A percentile compares a stretch with the other conserved stretches of the same genome.
phyloP scores from a whole-genome alignment of 768 basidiomycete genomes.

The Porphyrellus cyaneotinctus region DNA sequence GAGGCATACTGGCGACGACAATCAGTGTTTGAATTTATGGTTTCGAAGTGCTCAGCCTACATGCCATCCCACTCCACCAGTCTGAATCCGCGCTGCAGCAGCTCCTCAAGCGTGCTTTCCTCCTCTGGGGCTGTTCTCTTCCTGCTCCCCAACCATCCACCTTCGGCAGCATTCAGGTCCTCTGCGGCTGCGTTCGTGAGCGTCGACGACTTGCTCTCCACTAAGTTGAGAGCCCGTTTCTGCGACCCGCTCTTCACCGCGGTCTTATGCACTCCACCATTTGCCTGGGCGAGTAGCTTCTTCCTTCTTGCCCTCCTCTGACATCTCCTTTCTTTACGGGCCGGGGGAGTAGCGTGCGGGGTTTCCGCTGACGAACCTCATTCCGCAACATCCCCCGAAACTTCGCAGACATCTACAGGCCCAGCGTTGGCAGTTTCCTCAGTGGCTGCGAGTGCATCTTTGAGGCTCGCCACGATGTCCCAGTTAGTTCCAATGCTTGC shows the following conservation, averaged over 20 bases:
- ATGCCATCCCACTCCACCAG: constrained; percentile 1
- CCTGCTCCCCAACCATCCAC: constrained; percentile 1
- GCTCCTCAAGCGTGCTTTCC: background rate
- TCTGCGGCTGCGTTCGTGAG: background rate
- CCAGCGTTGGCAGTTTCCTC: too few relatives aligned
- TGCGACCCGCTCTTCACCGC: background rate
- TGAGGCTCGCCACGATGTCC: too few relatives aligned
- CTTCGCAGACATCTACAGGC: too few relatives aligned
- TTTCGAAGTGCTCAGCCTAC: background rate
- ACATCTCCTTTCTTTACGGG: background rate
- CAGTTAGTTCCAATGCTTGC: too few relatives aligned
- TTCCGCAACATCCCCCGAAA: too few relatives aligned
- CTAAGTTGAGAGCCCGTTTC: background rate
- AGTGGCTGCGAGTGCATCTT: too few relatives aligned
- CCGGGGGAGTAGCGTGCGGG: too few relatives aligned
- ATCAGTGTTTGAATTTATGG: background rate
- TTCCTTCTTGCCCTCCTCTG: background rate
- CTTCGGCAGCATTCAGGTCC: background rate
- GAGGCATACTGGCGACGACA: background rate
- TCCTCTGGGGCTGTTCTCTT: rapidly evolving
- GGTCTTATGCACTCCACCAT: background rate
- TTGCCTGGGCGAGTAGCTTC: background rate
- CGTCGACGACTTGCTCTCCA: background rate
- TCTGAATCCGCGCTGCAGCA: background rate
- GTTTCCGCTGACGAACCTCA: background rate